Evolutionary conservation across 345 rosid genomes (phyloP).

Genomic region (Boechera divaricarpa): DNA sequence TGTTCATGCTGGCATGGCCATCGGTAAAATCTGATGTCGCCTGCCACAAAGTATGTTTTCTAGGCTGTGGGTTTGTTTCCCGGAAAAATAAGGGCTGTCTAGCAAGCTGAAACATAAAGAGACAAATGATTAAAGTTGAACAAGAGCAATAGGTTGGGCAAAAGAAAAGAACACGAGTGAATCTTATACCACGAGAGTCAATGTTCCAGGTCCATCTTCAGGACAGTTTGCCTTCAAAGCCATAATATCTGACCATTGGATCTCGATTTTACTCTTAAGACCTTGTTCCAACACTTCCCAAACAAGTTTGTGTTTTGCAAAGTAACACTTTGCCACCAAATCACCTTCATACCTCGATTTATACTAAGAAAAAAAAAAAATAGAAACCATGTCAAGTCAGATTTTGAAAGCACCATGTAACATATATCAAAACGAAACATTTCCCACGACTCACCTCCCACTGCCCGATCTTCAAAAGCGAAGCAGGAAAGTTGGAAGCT

Average conservation of each 20-base stretch:
- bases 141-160: neutral
- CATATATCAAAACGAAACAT: conserved; percentile 9
- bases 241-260: conserved; percentile 99
- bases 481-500: conserved; percentile 96
- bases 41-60: conserved; percentile 99
- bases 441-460: conserved; percentile 74
- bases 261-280: conserved; percentile 97
- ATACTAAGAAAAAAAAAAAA: conserved; percentile 54
- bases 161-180: conserved; percentile 8
- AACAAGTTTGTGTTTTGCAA: conserved; percentile 96
- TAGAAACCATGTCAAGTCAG: conserved; percentile 10
- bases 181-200: conserved; percentile 77
- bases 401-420: conserved; percentile 16
- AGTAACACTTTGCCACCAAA: conserved; percentile 99
- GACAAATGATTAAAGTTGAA: conserved; percentile 22
- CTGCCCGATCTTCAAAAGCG: conserved; percentile 74
- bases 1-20: conserved; percentile 89
- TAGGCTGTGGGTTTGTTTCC: conserved; percentile 97
- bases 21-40: conserved; percentile 97
- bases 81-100: conserved; percentile 96
- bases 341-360: conserved; percentile 98
- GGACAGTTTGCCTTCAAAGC: conserved; percentile 85
- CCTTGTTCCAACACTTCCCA: conserved; percentile 99
- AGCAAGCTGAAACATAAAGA: conserved; percentile 65
- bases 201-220: conserved; percentile 82